Percentiles rank a stretch among this genome's conserved stretches.
phyloP scores from a whole-genome alignment of 805 yeast species.

The Suhomyces sp. region DNA sequence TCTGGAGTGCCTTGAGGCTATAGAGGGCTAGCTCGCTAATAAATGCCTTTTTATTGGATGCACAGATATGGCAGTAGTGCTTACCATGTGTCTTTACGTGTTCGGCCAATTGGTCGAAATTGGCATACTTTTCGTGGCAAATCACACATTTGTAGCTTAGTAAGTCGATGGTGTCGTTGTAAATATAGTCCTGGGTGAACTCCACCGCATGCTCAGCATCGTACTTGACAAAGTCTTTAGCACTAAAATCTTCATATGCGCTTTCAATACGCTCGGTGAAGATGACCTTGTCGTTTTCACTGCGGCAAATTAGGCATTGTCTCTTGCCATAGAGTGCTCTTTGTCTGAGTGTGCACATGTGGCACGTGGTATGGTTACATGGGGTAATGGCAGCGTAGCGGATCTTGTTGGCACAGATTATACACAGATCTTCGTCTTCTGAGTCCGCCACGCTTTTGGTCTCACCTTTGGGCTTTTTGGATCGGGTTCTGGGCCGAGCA shows the following conservation, averaged over 20 bases:
- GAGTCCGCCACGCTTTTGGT: conserved; percentile 19
- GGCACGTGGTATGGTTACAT: conserved; percentile 84
- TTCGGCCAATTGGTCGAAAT: conserved; percentile 56
- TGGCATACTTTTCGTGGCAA: conserved; percentile 40
- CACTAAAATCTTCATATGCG: conserved; percentile 36
- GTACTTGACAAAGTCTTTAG: conserved; percentile 26
- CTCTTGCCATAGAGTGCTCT: conserved; percentile 73
- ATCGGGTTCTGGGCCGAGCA: background rate
- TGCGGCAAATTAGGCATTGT: conserved; percentile 80
- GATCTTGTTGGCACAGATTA: conserved; percentile 80
- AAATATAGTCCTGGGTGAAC: conserved; percentile 55
- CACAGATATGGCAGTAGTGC: conserved; percentile 72
- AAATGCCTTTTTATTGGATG: conserved; percentile 72
- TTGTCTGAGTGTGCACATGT: conserved; percentile 76
- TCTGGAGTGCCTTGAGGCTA: conserved; percentile 57
- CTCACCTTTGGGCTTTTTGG: background rate
- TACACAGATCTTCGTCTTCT: conserved; percentile 52
- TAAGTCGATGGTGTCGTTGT: conserved; percentile 48
- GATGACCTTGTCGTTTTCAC: conserved; percentile 57
- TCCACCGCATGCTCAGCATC: conserved; percentile 52
- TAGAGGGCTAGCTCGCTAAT: conserved; percentile 65
- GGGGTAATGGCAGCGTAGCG: conserved; percentile 67
- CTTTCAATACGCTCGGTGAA: conserved; percentile 48
- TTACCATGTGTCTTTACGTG: conserved; percentile 71
- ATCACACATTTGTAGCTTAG: conserved; percentile 58